Base-by-base conservation (phyloP, 163 green algal species). In the Prototheca cutis region DNA sequence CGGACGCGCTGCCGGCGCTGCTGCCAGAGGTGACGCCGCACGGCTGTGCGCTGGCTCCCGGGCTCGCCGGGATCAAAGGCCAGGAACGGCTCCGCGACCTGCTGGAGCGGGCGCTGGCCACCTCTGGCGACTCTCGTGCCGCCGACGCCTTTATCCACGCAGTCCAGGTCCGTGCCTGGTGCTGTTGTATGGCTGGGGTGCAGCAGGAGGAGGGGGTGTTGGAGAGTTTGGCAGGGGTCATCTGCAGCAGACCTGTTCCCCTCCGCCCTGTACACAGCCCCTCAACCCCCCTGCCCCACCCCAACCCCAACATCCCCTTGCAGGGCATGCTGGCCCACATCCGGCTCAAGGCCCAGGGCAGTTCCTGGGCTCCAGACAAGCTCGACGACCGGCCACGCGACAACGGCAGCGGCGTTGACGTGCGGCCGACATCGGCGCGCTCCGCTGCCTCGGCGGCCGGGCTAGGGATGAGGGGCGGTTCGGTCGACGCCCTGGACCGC, bases 111-210 rank as follows among this genome's bases (percentile, higher is more conserved):
- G 59, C 55, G 33, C 55, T 74, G 53, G 61, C 58, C 47, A 67
- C 60, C 45, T 58, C 61, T 0, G 27, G 29, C 39, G 61, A 67
- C 58, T 45, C 31, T 42, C 42, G 42, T 2, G 66, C 66, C 21
- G 54, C 66, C 3, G 61, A 61, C 24, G 64, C 51, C 25, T 67
- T 74, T 47, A 68, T 74, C 19, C 47, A 40, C 0, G 66, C 66
- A 0, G 66, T 74, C 3, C 40, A 30, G n/a, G 59, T 33, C 4
- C 36, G 25, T 24, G 0, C 13, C 6, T 51, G 10, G 42, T 67
- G 23, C 31, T 68, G 23, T 54, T 34, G 8, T 23, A 59, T 32
- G 19, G 51, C 53, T 2, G 25, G 19, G 2, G n/a, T 55, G 28
- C 52, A 59, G 2, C 23, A 32, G 0, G 54, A 48, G 28, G 29